Evolutionary conservation across 2,329 filamentous ascomycete genomes (phyloP).

Genomic region (Calycina herbarum): DNA sequence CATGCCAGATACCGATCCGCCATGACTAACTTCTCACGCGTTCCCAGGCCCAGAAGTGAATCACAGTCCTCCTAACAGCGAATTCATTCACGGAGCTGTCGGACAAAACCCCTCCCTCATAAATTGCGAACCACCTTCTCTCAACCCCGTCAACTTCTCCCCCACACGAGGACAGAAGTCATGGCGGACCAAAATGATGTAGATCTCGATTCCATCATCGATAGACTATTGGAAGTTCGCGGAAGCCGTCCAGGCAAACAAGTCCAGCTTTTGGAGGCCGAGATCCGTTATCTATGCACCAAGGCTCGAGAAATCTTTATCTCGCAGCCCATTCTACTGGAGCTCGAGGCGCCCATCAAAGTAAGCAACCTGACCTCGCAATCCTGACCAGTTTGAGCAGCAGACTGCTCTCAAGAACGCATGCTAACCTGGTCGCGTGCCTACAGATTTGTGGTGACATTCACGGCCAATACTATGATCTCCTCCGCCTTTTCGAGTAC

Average conservation of each 20-base stretch:
- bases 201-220: slow-evolving; percentile 99
- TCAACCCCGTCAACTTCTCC: slow-evolving; percentile 34
- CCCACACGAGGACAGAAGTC: slow-evolving; percentile 39
- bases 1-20: slow-evolving; percentile 19
- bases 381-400: neutral
- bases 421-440: slow-evolving; percentile 21
- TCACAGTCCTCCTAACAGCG: slow-evolving; percentile 37
- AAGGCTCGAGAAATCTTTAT: slow-evolving; percentile 99
- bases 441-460: slow-evolving; percentile 96
- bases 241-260: slow-evolving; percentile 98
- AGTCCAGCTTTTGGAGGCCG: slow-evolving; percentile 92
- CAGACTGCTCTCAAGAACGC: neutral
- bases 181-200: slow-evolving; percentile 86
- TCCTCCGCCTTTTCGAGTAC: slow-evolving; percentile 96
- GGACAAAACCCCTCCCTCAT: slow-evolving; percentile 14
- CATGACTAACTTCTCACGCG: slow-evolving; percentile 28
- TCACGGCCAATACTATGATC: slow-evolving; percentile 98
- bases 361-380: slow-evolving; percentile 49
- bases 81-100: slow-evolving; percentile 24
- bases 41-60: slow-evolving; percentile 35
- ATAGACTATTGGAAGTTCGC: slow-evolving; percentile 94
- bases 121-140: slow-evolving; percentile 34
- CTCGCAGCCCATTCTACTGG: slow-evolving; percentile 94
- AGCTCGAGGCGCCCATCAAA: slow-evolving; percentile 99
- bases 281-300: slow-evolving; percentile 96